Conservation (phyloP, 108 stramenopile species). For the Phaeodactylum tricornutum region DNA sequence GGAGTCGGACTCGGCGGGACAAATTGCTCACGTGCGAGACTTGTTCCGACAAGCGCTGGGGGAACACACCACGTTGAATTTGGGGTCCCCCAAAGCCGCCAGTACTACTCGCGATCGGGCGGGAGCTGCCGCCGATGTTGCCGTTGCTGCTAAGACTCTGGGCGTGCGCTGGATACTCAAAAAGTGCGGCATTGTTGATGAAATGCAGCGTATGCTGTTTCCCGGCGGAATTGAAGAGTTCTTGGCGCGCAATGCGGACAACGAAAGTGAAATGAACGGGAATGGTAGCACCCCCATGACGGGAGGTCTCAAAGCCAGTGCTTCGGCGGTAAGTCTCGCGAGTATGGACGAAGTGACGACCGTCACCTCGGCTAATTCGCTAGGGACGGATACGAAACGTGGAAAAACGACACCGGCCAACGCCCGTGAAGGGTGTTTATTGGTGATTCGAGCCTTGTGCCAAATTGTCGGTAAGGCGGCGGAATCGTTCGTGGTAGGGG, state of each 20-base stretch:
- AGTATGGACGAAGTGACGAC: constrained; percentile 47
- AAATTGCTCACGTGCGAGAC: constrained; percentile 34
- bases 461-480: constrained; percentile 46
- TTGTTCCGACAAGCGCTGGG: constrained; percentile 54
- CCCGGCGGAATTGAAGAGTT: constrained; percentile 59
- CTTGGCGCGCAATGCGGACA: constrained; percentile 10
- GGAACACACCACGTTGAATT: constrained; percentile 40
- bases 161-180: constrained; percentile 58
- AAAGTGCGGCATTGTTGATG: constrained; percentile 52
- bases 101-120: constrained; percentile 52
- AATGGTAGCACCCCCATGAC: constrained; percentile 26
- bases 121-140: constrained; percentile 71
- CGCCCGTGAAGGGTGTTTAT: constrained; percentile 72
- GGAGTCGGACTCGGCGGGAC: constrained; percentile 13
- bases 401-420: constrained; percentile 69
- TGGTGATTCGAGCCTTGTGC: constrained; percentile 73
- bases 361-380: constrained; percentile 19
- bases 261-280: constrained; percentile 28
- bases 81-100: constrained; percentile 56
- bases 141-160: constrained; percentile 41
- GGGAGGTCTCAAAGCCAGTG: constrained; percentile 65
- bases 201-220: constrained; percentile 62
- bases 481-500: constrained; percentile 74
- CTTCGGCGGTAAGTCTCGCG: constrained; percentile 53
- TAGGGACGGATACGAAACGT: constrained; percentile 57